These are phyloP conservation scores for Lotus japonicus DNA, from an alignment of 306 rosid species.

Conservation along the genomic window DNA sequence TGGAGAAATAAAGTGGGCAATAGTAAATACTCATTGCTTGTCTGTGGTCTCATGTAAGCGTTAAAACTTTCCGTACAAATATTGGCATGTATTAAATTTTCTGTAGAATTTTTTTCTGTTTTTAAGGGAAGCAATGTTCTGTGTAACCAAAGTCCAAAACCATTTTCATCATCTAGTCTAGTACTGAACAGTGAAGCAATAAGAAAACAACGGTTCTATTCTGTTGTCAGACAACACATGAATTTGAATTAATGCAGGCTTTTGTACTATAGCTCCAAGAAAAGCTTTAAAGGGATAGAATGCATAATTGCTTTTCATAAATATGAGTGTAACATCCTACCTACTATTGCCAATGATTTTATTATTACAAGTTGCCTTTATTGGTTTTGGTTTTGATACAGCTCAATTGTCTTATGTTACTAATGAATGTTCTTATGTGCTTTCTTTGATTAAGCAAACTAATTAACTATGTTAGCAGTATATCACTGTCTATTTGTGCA, in stretches of 20 bases:
- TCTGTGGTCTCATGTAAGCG: background rate
- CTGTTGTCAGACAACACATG: background rate
- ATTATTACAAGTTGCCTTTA: background rate
- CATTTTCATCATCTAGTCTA: background rate
- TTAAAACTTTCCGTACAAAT: background rate
- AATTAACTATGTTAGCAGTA: background rate
- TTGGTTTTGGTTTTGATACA: no score
- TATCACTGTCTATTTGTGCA: no score
- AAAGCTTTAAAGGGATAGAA: background rate
- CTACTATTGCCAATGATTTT: background rate
- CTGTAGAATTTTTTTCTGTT: background rate
- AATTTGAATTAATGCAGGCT: constrained; percentile 10
- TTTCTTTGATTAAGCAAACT: background rate
- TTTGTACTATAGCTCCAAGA: background rate
- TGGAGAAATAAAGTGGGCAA: background rate
- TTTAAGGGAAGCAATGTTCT: background rate
- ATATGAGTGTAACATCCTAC: constrained; percentile 17
- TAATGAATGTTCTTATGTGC: background rate
- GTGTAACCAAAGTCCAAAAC: background rate
- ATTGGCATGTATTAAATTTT: background rate
- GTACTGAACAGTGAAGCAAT: background rate
- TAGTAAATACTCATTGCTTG: background rate
- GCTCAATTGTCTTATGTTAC: background rate
- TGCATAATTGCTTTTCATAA: constrained; percentile 22
- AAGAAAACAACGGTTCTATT: constrained; percentile 12